Conservation (phyloP, 768 basidiomycete genomes). For the Grammothele lineata region DNA sequence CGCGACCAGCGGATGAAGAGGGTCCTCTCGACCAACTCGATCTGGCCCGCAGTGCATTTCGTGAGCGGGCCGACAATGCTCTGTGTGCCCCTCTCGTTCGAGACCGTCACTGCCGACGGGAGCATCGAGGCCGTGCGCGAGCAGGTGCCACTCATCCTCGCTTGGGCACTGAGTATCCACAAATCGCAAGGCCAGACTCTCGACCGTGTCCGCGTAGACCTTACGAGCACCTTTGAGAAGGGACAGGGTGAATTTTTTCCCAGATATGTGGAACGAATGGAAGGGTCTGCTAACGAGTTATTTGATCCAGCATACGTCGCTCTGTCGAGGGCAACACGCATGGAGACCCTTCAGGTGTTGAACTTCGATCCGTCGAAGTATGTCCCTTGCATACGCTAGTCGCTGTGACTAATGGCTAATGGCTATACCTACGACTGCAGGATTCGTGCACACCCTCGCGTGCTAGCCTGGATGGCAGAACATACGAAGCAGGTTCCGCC, state of each 20-base stretch:
- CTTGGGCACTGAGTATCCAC: constrained; percentile 86
- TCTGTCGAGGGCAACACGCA: constrained; percentile 67
- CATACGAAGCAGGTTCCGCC: constrained; percentile 18
- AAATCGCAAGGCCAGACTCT: constrained; percentile 91
- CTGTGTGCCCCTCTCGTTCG: constrained; percentile 56
- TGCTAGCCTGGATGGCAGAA: constrained; percentile 51
- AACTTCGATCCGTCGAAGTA: constrained; percentile 61
- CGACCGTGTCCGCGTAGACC: constrained; percentile 77
- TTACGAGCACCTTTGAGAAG: constrained; percentile 72
- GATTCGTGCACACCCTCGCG: constrained; percentile 60
- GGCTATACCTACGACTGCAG: constrained; percentile 28
- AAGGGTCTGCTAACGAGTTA: no score
- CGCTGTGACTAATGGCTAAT: no score
- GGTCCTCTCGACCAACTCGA: constrained; percentile 2
- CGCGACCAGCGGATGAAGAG: constrained; percentile 16
- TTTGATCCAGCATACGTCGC: constrained; percentile 56
- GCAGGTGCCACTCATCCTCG: constrained; percentile 60
- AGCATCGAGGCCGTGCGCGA: constrained; percentile 52
- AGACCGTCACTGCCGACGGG: constrained; percentile 57
- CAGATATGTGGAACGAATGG: no score
- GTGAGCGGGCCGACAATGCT: constrained; percentile 42
- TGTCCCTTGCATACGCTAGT: constrained; percentile 12
- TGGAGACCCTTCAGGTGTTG: constrained; percentile 59
- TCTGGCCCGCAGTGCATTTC: constrained; percentile 65
- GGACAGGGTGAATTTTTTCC: constrained; percentile 53